phyloP scores from a whole-genome alignment of 345 rosid species.

The Aquilaria yunnanensis region DNA sequence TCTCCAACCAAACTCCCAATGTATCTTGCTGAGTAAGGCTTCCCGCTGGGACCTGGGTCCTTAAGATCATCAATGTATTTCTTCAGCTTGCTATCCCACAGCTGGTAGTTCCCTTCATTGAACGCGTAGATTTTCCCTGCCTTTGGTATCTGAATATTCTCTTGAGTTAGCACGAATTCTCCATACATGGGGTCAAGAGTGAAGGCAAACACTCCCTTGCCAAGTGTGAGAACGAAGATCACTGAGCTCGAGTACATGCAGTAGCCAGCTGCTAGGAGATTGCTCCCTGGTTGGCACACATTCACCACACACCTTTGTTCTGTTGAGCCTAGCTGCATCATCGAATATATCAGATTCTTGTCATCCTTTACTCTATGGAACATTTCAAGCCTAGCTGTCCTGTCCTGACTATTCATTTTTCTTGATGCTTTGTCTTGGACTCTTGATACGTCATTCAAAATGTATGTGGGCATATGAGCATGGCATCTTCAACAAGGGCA shows the following conservation, averaged over 20 bases:
- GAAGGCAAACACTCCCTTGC: constrained; percentile 77
- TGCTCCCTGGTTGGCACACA: constrained; percentile 94
- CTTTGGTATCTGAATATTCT: constrained; percentile 73
- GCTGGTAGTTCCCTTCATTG: constrained; percentile 89
- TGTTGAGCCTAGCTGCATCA: constrained; percentile 47
- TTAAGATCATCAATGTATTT: constrained; percentile 88
- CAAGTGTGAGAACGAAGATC: constrained; percentile 79
- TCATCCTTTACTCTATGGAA: too few relatives aligned
- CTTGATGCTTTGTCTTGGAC: too few relatives aligned
- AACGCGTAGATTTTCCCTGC: constrained; percentile 80
- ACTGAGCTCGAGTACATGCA: constrained; percentile 96
- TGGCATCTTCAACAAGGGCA: too few relatives aligned
- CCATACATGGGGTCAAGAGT: constrained; percentile 95
- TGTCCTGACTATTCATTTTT: too few relatives aligned
- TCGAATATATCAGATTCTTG: background rate
- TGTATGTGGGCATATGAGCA: too few relatives aligned
- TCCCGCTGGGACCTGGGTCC: constrained; percentile 82
- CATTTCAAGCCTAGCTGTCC: background rate
- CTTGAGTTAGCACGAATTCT: constrained; percentile 86
- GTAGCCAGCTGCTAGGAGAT: constrained; percentile 90
- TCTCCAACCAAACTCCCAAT: constrained; percentile 97
- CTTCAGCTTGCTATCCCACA: constrained; percentile 91
- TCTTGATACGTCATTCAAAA: too few relatives aligned
- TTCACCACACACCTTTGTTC: constrained; percentile 67
- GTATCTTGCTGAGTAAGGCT: constrained; percentile 91